phyloP scores from a whole-genome alignment of 371 early-diverging fungal genomes.

The Mortierella sp. region DNA sequence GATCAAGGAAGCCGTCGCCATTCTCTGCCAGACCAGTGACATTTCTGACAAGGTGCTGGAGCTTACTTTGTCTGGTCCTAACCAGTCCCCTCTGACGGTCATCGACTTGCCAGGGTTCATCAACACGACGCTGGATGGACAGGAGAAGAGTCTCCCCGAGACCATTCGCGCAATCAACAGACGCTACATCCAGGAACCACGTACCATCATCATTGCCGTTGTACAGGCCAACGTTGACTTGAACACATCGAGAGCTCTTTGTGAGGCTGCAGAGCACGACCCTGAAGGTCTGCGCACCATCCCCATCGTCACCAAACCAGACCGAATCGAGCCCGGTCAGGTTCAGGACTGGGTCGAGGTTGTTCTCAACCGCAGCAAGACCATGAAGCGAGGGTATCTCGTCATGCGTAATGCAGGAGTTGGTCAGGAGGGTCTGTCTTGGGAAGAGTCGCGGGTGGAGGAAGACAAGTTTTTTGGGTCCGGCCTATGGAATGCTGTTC shows the following conservation, averaged over 20 bases:
- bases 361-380: conserved; percentile 31
- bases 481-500: conserved; percentile 14
- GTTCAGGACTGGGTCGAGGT: conserved; percentile 14
- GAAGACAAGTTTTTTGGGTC: conserved; percentile 32
- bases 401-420: conserved; percentile 23
- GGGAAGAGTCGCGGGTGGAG: conserved; percentile 20
- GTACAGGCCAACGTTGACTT: conserved; percentile 89
- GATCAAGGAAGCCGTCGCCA: conserved; percentile 14
- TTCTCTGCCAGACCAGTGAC: conserved; percentile 9
- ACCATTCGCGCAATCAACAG: conserved; percentile 35
- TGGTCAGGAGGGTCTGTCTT: conserved; percentile 15
- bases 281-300: conserved; percentile 24
- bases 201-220: conserved; percentile 87
- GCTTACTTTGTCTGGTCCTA: conserved; percentile 38
- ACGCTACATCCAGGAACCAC: conserved; percentile 34
- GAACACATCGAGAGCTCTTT: conserved; percentile 69
- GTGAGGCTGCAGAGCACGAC: conserved; percentile 23
- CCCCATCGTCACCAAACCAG: conserved; percentile 43
- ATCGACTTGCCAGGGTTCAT: conserved; percentile 42
- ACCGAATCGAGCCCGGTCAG: conserved; percentile 20
- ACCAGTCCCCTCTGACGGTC: conserved; percentile 30
- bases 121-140: conserved; percentile 31
- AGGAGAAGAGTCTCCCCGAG: conserved; percentile 9
- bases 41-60: conserved; percentile 39
- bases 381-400: conserved; percentile 31